Evolutionary conservation across 179 eudicot genomes (phyloP).

Genomic region (Heliamphora pulchella): DNA sequence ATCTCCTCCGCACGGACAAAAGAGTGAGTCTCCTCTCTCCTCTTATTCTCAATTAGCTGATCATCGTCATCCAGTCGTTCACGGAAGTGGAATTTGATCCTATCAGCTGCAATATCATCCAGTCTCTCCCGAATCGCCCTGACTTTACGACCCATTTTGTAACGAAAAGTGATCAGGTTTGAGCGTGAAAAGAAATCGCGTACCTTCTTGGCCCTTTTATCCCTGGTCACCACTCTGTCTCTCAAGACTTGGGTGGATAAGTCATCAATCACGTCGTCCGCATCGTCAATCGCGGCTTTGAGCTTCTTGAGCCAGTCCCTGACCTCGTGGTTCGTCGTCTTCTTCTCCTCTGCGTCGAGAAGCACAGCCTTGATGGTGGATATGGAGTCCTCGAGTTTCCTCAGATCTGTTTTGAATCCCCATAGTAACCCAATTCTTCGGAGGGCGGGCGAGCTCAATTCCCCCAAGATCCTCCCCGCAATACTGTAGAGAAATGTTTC

Average conservation of each 20-base stretch:
- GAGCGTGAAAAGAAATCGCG: constrained; percentile 14
- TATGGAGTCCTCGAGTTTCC: constrained; percentile 14
- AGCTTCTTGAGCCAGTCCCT: constrained; percentile 30
- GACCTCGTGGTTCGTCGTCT: constrained; percentile 17
- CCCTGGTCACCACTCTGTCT: not conserved
- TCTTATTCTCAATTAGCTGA: not conserved
- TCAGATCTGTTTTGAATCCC: constrained; percentile 19
- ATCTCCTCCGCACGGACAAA: constrained; percentile 5
- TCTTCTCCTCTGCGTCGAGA: constrained; percentile 25
- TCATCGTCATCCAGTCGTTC: not conserved
- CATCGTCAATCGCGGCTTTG: constrained; percentile 20
- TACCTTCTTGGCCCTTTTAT: constrained; percentile 16
- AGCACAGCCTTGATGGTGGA: constrained; percentile 22
- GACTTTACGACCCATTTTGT: constrained; percentile 3
- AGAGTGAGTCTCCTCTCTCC: constrained; percentile 26
- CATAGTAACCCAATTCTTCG: constrained; percentile 18
- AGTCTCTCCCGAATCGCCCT: constrained; percentile 14
- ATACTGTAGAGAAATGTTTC: not conserved
- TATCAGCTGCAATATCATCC: constrained; percentile 13
- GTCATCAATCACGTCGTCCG: constrained; percentile 34
- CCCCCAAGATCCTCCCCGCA: not conserved
- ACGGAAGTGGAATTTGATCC: constrained; percentile 7
- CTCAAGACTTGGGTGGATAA: constrained; percentile 15
- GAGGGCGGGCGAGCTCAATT: not conserved
- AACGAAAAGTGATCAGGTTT: constrained; percentile 12